Conservation (phyloP, 495 filamentous ascomycete species). For the Parmelia sp. region DNA sequence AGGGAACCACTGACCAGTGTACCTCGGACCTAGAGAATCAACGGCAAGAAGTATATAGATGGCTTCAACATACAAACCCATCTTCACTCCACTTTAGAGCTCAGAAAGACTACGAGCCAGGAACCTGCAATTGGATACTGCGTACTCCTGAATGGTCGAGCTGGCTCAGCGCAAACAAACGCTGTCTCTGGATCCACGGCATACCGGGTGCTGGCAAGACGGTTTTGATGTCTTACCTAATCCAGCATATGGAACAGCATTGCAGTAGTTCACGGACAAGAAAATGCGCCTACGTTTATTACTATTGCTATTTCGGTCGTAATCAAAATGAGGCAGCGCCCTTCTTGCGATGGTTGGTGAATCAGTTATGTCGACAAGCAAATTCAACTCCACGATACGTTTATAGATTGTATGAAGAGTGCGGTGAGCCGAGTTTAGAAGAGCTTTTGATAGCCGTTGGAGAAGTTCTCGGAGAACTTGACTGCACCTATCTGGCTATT, state of each 20-base stretch:
- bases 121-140: constrained; percentile 28
- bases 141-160: constrained; percentile 17
- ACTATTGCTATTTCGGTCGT: constrained; percentile 37
- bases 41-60: constrained; percentile 14
- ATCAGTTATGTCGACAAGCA: constrained; percentile 32
- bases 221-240: constrained; percentile 33
- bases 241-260: constrained; percentile 24
- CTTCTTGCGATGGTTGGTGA: constrained; percentile 27
- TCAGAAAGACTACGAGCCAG: constrained; percentile 10
- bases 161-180: constrained; percentile 22
- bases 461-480: constrained; percentile 11
- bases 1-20: neutral
- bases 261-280: constrained; percentile 16
- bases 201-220: constrained; percentile 42
- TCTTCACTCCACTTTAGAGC: constrained; percentile 25
- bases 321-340: constrained; percentile 29
- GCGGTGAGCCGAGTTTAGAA: constrained; percentile 4
- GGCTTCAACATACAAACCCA: constrained; percentile 17
- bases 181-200: constrained; percentile 36
- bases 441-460: constrained; percentile 6
- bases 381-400: constrained; percentile 19
- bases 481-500: constrained; percentile 28
- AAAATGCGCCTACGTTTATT: constrained; percentile 29
- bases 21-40: constrained; percentile 7
- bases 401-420: constrained; percentile 1